Evolutionary conservation across 129 eudicot genomes (phyloP).

Genomic region (Tanacetum coccineum): DNA sequence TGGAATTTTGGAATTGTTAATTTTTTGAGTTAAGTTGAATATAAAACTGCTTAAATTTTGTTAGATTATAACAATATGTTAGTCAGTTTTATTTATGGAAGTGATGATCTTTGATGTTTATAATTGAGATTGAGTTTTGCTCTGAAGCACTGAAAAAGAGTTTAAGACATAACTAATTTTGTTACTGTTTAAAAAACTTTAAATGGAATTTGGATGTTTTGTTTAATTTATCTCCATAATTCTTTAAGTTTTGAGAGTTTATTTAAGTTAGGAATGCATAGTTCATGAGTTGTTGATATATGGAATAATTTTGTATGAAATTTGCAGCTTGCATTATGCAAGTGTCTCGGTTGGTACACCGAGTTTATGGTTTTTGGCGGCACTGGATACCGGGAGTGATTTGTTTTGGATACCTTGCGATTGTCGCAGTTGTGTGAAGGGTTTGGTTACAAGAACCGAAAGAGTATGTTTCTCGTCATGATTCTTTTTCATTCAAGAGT

Average conservation of each 20-base stretch:
- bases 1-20: background rate
- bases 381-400: conserved; percentile 97
- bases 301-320: conserved; percentile 14
- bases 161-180: background rate
- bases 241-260: too few species aligned
- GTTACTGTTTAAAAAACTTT: background rate
- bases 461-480: conserved; percentile 39
- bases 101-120: conserved; percentile 20
- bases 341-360: conserved; percentile 91
- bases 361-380: conserved; percentile 67
- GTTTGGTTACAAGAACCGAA: conserved; percentile 37
- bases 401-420: conserved; percentile 96
- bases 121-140: conserved; percentile 2
- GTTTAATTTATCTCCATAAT: background rate
- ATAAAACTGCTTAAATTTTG: background rate
- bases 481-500: conserved; percentile 5
- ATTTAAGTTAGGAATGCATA: background rate
- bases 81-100: background rate
- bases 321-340: conserved; percentile 87
- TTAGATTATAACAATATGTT: background rate
- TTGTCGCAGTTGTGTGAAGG: conserved; percentile 60
- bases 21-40: conserved; percentile 5
- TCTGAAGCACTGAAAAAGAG: background rate
- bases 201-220: background rate
- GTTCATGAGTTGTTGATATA: background rate